Conservation (phyloP, 139 green algal genomes). For the Gonium pectorale region DNA sequence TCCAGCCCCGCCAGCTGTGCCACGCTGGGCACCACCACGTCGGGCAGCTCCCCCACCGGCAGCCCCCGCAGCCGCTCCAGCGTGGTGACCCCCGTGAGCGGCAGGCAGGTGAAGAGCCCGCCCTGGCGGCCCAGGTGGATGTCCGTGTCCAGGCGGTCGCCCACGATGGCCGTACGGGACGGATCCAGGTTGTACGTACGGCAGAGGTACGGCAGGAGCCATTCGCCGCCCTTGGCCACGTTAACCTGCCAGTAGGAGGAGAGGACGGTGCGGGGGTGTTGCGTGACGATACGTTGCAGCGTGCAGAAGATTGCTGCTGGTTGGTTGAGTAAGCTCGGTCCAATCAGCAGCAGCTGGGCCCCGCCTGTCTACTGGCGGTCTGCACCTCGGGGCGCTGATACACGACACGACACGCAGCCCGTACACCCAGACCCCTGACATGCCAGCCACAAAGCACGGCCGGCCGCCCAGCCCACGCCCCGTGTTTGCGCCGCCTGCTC, state of each 20-base stretch:
- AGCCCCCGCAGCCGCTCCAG: slow-evolving; percentile 16
- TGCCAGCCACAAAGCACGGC: no score
- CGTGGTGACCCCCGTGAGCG: slow-evolving; percentile 64
- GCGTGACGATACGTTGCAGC: no score
- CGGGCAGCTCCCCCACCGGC: slow-evolving; percentile 17
- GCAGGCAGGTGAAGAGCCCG: slow-evolving; percentile 43
- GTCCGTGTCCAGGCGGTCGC: slow-evolving; percentile 78
- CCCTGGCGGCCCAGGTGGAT: slow-evolving; percentile 65
- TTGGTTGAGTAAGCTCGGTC: no score
- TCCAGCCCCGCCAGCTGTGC: slow-evolving; percentile 58
- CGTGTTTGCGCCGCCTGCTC: no score
- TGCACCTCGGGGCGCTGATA: no score
- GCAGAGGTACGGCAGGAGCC: slow-evolving; percentile 77
- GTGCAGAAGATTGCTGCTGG: no score
- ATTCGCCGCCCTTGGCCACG: slow-evolving; percentile 76
- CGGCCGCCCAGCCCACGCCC: no score
- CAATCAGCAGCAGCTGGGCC: no score
- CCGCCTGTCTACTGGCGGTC: no score
- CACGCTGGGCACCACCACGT: slow-evolving; percentile 58
- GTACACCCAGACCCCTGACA: no score
- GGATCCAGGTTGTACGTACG: slow-evolving; percentile 56
- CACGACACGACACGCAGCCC: no score
- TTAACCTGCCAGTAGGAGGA: slow-evolving; percentile 58
- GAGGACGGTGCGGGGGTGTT: background rate
- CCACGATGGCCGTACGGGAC: slow-evolving; percentile 65